phyloP scores from a whole-genome alignment of 2,329 filamentous ascomycete species.

The Colletotrichum viniferum region DNA sequence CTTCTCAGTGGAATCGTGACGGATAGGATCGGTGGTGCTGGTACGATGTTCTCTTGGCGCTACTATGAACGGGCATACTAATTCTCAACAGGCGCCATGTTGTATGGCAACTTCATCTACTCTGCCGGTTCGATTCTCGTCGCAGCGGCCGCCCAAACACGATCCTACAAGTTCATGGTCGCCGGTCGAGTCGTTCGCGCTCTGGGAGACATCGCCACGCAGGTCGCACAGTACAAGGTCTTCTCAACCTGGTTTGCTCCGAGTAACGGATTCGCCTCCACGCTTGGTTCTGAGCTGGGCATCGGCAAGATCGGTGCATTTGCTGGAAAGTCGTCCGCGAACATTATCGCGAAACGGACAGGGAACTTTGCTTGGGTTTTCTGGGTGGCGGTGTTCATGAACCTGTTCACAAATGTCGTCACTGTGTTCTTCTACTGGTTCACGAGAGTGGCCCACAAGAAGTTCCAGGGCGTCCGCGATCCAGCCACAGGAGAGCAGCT shows the following conservation, averaged over 20 bases:
- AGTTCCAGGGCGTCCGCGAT: slow-evolving; percentile 52
- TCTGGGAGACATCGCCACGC: slow-evolving; percentile 65
- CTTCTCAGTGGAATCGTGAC: slow-evolving; percentile 59
- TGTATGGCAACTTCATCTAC: slow-evolving; percentile 53
- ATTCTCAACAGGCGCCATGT: slow-evolving; percentile 2
- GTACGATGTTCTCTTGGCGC: slow-evolving; percentile 25
- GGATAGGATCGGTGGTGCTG: slow-evolving; percentile 62
- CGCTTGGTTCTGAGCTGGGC: slow-evolving; percentile 62
- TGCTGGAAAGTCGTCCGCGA: slow-evolving; percentile 63
- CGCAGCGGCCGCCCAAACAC: slow-evolving; percentile 59
- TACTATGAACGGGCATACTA: accelerated
- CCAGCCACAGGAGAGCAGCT: slow-evolving; percentile 62
- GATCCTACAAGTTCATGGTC: slow-evolving; percentile 66
- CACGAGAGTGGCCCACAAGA: slow-evolving; percentile 52
- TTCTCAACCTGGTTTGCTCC: slow-evolving; percentile 70
- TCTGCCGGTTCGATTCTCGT: slow-evolving; percentile 62
- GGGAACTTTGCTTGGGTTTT: slow-evolving; percentile 67
- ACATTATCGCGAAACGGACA: slow-evolving; percentile 59
- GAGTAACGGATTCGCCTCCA: slow-evolving; percentile 65
- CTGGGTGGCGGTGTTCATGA: slow-evolving; percentile 67
- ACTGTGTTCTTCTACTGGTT: slow-evolving; percentile 61
- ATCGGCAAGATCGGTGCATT: slow-evolving; percentile 68
- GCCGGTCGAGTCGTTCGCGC: slow-evolving; percentile 58
- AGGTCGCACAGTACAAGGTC: slow-evolving; percentile 68
- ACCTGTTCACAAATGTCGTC: slow-evolving; percentile 63